These are phyloP conservation scores for Globisporangium carolinianum DNA, from an alignment of 352 stramenopile species.

Conservation along the genomic window DNA sequence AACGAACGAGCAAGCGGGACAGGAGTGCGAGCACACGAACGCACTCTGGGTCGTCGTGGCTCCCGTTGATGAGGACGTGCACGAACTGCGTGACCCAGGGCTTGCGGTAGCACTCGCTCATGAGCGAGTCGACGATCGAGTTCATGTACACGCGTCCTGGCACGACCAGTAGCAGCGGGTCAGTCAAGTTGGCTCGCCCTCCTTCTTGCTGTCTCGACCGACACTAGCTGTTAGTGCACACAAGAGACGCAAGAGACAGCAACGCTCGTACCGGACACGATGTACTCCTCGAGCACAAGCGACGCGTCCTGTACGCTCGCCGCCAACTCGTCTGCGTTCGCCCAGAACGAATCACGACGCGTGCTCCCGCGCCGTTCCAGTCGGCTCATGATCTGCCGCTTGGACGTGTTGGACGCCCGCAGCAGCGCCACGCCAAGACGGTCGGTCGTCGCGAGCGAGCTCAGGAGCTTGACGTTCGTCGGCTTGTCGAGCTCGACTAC, in stretches of 20 bases:
- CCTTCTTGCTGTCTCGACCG: no score
- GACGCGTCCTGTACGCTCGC: slow-evolving; percentile 21
- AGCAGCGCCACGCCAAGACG: slow-evolving; percentile 28
- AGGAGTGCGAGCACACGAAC: not conserved
- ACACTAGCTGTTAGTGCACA: no score
- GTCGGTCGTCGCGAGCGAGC: slow-evolving; percentile 51
- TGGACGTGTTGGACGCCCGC: slow-evolving; percentile 26
- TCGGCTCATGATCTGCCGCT: slow-evolving; percentile 37
- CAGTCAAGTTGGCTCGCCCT: no score
- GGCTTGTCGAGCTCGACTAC: slow-evolving; percentile 66
- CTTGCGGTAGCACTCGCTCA: slow-evolving; percentile 78
- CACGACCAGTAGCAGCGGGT: not conserved
- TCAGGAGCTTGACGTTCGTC: slow-evolving; percentile 77
- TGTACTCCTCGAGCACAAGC: slow-evolving; percentile 64
- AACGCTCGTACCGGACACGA: slow-evolving; percentile 35
- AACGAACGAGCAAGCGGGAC: no score
- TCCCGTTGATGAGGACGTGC: slow-evolving; percentile 56
- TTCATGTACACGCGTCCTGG: slow-evolving; percentile 67
- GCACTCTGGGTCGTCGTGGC: slow-evolving; percentile 48
- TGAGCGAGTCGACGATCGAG: slow-evolving; percentile 59
- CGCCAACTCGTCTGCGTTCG: slow-evolving; percentile 22
- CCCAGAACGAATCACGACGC: slow-evolving; percentile 40
- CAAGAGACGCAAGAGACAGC: not conserved
- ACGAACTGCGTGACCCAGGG: slow-evolving; percentile 68
- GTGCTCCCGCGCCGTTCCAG: slow-evolving; percentile 26